These are phyloP conservation scores for Gonapodya prolifera DNA, from an alignment of 192 early-diverging fungal genomes.

Conservation along the genomic window DNA sequence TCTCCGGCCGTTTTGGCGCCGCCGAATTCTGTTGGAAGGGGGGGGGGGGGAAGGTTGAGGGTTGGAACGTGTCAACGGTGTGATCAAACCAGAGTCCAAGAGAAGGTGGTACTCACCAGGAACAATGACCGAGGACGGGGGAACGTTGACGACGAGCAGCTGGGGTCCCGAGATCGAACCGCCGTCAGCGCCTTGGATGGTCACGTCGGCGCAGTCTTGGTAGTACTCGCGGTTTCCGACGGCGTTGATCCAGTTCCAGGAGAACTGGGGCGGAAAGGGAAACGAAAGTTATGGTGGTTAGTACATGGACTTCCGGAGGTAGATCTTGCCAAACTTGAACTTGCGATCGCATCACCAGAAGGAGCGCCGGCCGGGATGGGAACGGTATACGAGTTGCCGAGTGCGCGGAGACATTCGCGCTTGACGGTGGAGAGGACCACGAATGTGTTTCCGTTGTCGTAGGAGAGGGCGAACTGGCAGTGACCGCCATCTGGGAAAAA, in stretches of 20 bases:
- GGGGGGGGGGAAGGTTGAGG: too few relatives aligned
- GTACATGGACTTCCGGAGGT: background rate
- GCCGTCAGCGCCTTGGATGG: background rate
- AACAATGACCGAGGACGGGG: background rate
- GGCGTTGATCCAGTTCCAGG: background rate
- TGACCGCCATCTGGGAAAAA: conserved; percentile 45
- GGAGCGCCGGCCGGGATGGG: conserved; percentile 23
- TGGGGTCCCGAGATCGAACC: background rate
- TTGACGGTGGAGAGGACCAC: conserved; percentile 46
- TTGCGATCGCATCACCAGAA: background rate
- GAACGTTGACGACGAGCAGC: background rate
- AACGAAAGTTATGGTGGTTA: background rate
- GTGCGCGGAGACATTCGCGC: conserved; percentile 29
- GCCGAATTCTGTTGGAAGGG: background rate
- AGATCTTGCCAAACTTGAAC: background rate
- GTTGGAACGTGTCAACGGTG: too few relatives aligned
- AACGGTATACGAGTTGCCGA: conserved; percentile 20
- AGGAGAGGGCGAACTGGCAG: conserved; percentile 54
- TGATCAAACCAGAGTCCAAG: too few relatives aligned
- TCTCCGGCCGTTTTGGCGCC: background rate
- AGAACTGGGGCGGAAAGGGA: background rate
- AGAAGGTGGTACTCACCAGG: too few relatives aligned
- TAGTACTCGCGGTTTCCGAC: conserved; percentile 4
- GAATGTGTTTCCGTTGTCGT: conserved; percentile 43
- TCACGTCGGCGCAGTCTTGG: background rate